Evolutionary conservation across 2,329 filamentous ascomycete genomes (phyloP).

Genomic region (Aureobasidium melanogenum): DNA sequence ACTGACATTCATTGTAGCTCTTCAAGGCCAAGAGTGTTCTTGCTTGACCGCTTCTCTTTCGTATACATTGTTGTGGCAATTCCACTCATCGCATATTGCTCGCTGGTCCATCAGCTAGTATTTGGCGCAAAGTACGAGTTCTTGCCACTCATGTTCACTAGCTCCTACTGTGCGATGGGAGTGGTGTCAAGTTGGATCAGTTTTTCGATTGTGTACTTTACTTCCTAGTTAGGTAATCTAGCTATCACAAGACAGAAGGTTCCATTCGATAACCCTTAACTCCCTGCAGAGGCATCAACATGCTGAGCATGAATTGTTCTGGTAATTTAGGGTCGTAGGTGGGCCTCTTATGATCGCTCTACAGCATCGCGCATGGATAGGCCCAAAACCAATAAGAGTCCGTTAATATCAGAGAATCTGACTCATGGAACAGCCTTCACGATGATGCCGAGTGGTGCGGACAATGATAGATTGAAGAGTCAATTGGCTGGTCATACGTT

Average conservation of each 20-base stretch:
- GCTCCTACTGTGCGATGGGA: conserved; percentile 87
- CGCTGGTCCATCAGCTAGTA: conserved; percentile 69
- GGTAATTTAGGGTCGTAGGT: neutral
- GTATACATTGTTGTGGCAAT: conserved; percentile 86
- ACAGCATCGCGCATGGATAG: neutral
- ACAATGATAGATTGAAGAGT: neutral
- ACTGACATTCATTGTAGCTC: conserved; percentile 39
- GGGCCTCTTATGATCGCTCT: neutral
- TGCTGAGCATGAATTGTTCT: neutral
- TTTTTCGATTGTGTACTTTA: conserved; percentile 85
- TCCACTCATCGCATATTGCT: conserved; percentile 82
- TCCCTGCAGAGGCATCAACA: too few species aligned
- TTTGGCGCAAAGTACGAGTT: conserved; percentile 83
- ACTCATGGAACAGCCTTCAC: neutral
- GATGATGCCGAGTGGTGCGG: neutral
- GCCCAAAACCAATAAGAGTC: neutral
- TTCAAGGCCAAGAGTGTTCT: conserved; percentile 68
- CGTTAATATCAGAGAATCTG: too few species aligned
- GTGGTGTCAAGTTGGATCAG: conserved; percentile 93
- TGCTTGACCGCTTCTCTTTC: conserved; percentile 83
- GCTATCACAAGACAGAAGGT: neutral
- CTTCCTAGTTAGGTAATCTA: conserved; percentile 17
- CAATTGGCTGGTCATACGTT: neutral
- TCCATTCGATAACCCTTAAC: neutral
- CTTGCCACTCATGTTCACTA: conserved; percentile 92